Evolutionary conservation across 148 eudicot species (phyloP).

Genomic region (Rhododendron mucronatum): DNA sequence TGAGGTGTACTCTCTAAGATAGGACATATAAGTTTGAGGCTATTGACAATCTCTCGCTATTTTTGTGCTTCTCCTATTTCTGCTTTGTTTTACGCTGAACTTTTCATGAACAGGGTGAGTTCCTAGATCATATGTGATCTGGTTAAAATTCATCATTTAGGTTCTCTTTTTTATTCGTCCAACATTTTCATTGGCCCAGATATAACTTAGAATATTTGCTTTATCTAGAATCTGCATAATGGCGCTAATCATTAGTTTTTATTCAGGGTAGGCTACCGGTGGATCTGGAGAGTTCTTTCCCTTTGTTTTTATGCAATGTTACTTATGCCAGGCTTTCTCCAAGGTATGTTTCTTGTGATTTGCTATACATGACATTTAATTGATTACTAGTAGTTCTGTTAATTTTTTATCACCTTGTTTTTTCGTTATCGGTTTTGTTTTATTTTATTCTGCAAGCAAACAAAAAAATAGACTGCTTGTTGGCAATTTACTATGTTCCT

Average conservation of each 20-base stretch:
- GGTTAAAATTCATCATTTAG: not conserved
- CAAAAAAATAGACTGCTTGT: not conserved
- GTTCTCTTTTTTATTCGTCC: not conserved
- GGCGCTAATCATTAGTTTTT: conserved; percentile 24
- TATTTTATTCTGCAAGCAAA: not conserved
- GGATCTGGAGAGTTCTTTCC: conserved; percentile 62
- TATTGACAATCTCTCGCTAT: not conserved
- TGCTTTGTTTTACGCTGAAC: not conserved
- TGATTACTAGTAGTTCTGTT: not conserved
- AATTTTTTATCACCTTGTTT: not conserved
- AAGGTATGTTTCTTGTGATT: conserved; percentile 44
- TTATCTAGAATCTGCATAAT: conserved; percentile 16
- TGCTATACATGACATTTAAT: not conserved
- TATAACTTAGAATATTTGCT: not conserved
- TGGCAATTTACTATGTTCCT: not conserved
- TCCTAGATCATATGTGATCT: not conserved
- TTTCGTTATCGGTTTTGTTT: not conserved
- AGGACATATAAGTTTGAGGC: not conserved
- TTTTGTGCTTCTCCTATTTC: conserved; percentile 2
- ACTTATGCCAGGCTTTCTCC: conserved; percentile 88
- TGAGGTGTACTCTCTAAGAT: not conserved
- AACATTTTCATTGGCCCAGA: not conserved
- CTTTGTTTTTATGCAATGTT: conserved; percentile 82
- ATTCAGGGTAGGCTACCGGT: conserved; percentile 91
- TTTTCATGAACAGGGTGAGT: not conserved